These are phyloP conservation scores for Sporobolomyces pararoseus DNA, from an alignment of 768 basidiomycete genomes.

Conservation along the genomic window DNA sequence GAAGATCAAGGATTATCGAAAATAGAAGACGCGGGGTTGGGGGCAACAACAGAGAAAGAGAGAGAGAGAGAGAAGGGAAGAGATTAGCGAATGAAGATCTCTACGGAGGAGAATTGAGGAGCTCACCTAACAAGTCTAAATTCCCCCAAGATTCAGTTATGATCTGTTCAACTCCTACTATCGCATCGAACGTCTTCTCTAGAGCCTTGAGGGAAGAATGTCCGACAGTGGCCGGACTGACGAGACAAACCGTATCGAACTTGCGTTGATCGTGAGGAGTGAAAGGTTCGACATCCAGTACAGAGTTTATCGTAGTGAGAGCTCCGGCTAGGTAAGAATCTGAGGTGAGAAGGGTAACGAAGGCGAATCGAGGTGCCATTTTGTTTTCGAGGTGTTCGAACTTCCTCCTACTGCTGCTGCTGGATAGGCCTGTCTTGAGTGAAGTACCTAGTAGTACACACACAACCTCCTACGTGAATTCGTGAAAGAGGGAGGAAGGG, in stretches of 20 bases:
- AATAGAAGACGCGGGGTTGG: conserved; percentile 5
- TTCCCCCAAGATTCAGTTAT: conserved; percentile 63
- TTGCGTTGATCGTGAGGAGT: conserved; percentile 45
- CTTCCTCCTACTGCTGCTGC: too few species aligned
- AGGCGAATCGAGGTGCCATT: conserved; percentile 14
- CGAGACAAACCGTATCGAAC: conserved; percentile 76
- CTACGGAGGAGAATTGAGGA: neutral
- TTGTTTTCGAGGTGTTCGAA: too few species aligned
- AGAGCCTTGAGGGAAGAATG: conserved; percentile 74
- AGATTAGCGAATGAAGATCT: too few species aligned
- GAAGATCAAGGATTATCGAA: neutral
- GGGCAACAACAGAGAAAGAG: too few species aligned
- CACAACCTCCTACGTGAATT: neutral
- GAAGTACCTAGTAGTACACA: too few species aligned
- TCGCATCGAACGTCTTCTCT: conserved; percentile 72
- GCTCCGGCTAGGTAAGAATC: conserved; percentile 90
- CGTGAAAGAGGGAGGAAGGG: neutral
- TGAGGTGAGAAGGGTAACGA: conserved; percentile 75
- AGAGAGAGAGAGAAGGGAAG: neutral
- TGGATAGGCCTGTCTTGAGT: too few species aligned
- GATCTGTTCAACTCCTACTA: conserved; percentile 89
- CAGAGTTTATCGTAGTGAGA: conserved; percentile 75
- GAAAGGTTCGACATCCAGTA: conserved; percentile 68
- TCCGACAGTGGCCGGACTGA: conserved; percentile 89
- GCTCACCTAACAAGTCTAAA: conserved; percentile 74